phyloP scores from a whole-genome alignment of 169 alveolate genomes.

The Plasmodium yoelii region DNA sequence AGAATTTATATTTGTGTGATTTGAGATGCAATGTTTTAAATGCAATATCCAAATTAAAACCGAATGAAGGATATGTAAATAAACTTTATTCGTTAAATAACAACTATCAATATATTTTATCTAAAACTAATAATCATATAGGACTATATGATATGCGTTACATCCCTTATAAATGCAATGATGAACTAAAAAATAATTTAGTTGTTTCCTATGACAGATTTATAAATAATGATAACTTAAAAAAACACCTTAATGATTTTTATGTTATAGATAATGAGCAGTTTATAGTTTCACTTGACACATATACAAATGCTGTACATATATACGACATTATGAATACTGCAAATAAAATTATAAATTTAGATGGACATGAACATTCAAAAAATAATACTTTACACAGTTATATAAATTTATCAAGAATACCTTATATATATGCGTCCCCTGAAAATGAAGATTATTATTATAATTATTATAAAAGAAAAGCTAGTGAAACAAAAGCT shows the following conservation, averaged over 20 bases:
- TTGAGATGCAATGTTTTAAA: constrained; percentile 74
- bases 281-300: constrained; percentile 70
- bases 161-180: constrained; percentile 46
- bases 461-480: constrained; percentile 60
- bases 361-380: constrained; percentile 60
- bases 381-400: constrained; percentile 17
- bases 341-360: constrained; percentile 33
- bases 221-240: constrained; percentile 73
- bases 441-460: constrained; percentile 40
- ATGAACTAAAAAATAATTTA: constrained; percentile 57
- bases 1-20: constrained; percentile 63
- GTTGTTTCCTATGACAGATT: constrained; percentile 58
- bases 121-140: constrained; percentile 76
- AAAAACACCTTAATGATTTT: constrained; percentile 76
- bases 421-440: constrained; percentile 63
- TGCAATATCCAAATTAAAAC: constrained; percentile 74
- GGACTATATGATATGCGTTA: constrained; percentile 74
- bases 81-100: constrained; percentile 71
- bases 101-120: constrained; percentile 76
- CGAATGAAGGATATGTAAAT: constrained; percentile 73
- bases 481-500: constrained; percentile 56
- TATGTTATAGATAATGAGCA: constrained; percentile 76
- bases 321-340: constrained; percentile 64
- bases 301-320: constrained; percentile 70
- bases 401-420: constrained; percentile 65